Evolutionary conservation across 2,329 filamentous ascomycete genomes (phyloP), one percentile per base, ranked within the genome.

Genomic region (Aspergillus sp.): DNA sequence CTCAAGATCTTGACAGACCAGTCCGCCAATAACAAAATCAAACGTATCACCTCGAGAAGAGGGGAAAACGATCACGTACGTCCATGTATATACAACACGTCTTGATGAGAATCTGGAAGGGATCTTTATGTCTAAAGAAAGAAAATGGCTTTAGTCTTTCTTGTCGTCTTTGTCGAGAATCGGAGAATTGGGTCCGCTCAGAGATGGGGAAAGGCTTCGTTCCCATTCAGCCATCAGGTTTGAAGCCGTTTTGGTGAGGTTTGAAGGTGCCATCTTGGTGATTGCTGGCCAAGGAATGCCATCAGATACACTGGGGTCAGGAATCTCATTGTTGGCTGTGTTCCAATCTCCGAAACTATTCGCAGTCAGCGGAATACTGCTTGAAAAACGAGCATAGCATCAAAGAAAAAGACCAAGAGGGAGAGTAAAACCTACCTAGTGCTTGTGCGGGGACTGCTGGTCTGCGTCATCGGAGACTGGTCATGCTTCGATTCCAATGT

Each of bases 151-250:
- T 55, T 47, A 66, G 46, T 65, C 60, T 37, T 55, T 60, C 48
- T 65, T 64, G 51, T 53, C 56, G 42, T 56, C 58, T 43, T 64
- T 64, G 29, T 47, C 50, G 7, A 48, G 43, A 5, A 44, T 45
- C 30, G 56, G 47, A 31, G 52, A 56, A 31, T 43, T 46, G 40
- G 34, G 5, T 51, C 29, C 56, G 50, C 29, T 64, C 62, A 4
- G 57, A 1, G 77, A 71, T 30, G 81, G 74, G 2, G 78, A 81
- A 10, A 90, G 71, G 52, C 80, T 87, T 65, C 82, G 88, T 70
- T 97, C 91, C 88, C 89, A 95, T 61, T 95, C 90, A 51, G 83
- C 86, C 81, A 96, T 89, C 45, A 95, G 75, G 49, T 85, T 86
- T 31, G 83, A 86, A n/a, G 90, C 88, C 1, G 88, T 91, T 32